Evolutionary conservation across 371 early-diverging fungal species (phyloP), one percentile per base, ranked within the genome.

Genomic region (Capillidium heterosporum): DNA sequence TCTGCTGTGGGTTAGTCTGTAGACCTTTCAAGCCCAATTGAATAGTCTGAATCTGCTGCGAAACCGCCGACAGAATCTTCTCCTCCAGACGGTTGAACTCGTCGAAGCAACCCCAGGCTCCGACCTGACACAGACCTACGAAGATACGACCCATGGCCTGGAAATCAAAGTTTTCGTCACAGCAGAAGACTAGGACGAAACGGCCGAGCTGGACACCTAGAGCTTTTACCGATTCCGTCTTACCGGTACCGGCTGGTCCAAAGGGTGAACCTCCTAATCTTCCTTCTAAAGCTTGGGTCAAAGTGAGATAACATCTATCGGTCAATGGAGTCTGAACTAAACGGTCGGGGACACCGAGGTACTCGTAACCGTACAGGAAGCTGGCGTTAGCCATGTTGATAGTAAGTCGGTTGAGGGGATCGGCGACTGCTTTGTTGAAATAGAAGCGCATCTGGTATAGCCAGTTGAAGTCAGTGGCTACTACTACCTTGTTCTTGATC

Each of bases 61-160:
- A 94, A 2, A 98, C 95, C 29, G 97, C 95, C 26, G 95, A 94
- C 64, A 99, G 74, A 50, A 96, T 95, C 57, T 95, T 76, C 70
- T 93, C 94, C 65, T 93, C 95, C 61, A 99, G 70, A 58, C 99
- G 85, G 69, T 99, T 99, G 72, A 98, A 99, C 71, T 99, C 99
- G 72, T 98, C 99, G 67, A 98, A 97, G 73, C 98, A 96, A 57
- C 98, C 94, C 95, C 94, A 98, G 0, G 95, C 95, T 32, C 97
- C 98, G 10, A 94, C 98, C 65, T 90, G 91, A 65, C 89, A 93
- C 59, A 97, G 80, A 62, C 98, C 99, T 60, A 91, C 82, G 64
- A 99, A 99, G 59, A 99, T 98, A 67, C 98, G 91, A 48, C 96
- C 93, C 92, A 99, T 94, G 27, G 98, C 95, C 67, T 91, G 94